Evolutionary conservation across 371 early-diverging fungal genomes (phyloP), one percentile per base, ranked within the genome.

Genomic region (Quaeritorhiza haematococci): DNA sequence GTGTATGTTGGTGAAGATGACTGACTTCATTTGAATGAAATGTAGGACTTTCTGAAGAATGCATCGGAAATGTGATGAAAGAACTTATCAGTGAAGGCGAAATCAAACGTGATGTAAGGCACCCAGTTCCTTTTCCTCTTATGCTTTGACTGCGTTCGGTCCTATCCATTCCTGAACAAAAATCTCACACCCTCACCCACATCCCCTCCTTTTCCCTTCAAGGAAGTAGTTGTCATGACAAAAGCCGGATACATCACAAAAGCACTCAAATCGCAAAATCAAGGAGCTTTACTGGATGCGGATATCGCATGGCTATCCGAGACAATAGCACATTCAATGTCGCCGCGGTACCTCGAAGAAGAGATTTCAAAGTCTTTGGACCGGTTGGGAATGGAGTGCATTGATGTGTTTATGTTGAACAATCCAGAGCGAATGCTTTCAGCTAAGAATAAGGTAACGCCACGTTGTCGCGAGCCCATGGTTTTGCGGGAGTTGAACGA

Each of bases 371-470:
- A 56, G 13, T 86, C 87, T 0, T 67, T 90, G n/a, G 62, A 73
- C 5, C 69, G 88, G 23, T 64, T 88, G 38, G 62, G 76, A 19
- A 68, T 86, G 10, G 66, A 83, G 24, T 74, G 70, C 33, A 47
- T 88, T 35, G 90, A 90, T 67, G 69, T 84, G 19, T 86, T 85
- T 53, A 82, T 90, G 85, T 64, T 90, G 51, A 90, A 90, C 69
- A 82, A 82, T 47, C 90, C 90, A 3, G 90, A 90, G 61, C 72
- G 90, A 15, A 76, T 90, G 83, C 27, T 87, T 34, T 72, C 76
- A 54, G 82, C 80, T 1, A 76, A 74, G 10, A 71, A 73, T 23
- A 63, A 30, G 13, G 26, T n/a, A 17, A 38, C 33, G 10, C 3
- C 45, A 42, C 24, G 30, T 24, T 52, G 29, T 30, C 23, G 23